A percentile compares a stretch with the other conserved stretches of the same genome.
phyloP scores from a whole-genome alignment of 2,329 filamentous ascomycete species.

The Ceratocystis albifundus region DNA sequence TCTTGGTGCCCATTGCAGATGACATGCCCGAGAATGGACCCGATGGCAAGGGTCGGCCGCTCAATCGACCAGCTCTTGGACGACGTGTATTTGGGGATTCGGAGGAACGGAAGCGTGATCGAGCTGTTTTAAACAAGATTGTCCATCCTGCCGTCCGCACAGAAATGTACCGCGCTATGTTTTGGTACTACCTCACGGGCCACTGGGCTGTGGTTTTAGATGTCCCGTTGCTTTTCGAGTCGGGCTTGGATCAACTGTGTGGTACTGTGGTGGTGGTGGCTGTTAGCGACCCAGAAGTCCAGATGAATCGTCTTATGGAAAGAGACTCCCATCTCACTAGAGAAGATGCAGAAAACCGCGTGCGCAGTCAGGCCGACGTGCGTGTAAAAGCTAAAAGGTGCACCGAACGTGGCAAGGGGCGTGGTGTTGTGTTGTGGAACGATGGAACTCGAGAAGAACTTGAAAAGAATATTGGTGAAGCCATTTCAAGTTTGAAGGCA shows the following conservation, averaged over 20 bases:
- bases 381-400: constrained; percentile 68
- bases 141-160: constrained; percentile 81
- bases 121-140: constrained; percentile 72
- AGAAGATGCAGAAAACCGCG: constrained; percentile 81
- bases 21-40: constrained; percentile 44
- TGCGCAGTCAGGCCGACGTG: constrained; percentile 78
- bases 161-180: constrained; percentile 66
- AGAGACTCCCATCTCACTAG: constrained; percentile 65
- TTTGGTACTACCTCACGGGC: constrained; percentile 62
- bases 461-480: constrained; percentile 51
- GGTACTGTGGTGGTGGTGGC: constrained; percentile 79
- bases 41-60: constrained; percentile 53
- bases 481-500: constrained; percentile 50
- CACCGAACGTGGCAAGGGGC: constrained; percentile 49
- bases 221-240: constrained; percentile 85
- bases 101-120: constrained; percentile 57
- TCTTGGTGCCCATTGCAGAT: constrained; percentile 53
- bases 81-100: constrained; percentile 73
- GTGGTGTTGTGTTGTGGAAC: constrained; percentile 82
- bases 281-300: constrained; percentile 64
- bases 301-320: constrained; percentile 66
- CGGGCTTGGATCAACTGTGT: constrained; percentile 71
- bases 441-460: constrained; percentile 64
- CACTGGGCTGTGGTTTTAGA: constrained; percentile 86
- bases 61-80: constrained; percentile 80